These are phyloP conservation scores for Cornus kousa DNA, from an alignment of 148 eudicot species.

Conservation along the genomic window DNA sequence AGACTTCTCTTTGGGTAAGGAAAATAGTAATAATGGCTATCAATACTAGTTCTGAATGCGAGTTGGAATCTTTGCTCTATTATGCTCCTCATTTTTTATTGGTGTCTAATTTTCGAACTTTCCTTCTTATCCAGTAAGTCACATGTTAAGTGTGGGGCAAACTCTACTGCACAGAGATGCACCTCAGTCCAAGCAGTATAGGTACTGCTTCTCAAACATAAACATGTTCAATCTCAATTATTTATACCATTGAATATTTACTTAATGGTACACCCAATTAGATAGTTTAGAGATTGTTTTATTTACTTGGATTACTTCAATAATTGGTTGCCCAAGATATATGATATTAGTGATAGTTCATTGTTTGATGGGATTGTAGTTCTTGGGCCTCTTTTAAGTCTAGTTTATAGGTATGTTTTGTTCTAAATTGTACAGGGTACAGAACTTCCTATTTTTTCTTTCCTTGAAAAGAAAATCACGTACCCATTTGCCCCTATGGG, in stretches of 20 bases:
- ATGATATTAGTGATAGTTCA: not conserved
- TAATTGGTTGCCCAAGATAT: not conserved
- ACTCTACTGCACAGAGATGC: constrained; percentile 62
- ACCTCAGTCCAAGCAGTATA: constrained; percentile 50
- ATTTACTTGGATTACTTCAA: not conserved
- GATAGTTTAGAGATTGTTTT: not conserved
- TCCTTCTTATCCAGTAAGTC: constrained; percentile 53
- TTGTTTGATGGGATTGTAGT: not conserved
- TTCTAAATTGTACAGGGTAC: not conserved
- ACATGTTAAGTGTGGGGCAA: constrained; percentile 85
- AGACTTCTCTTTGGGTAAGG: constrained; percentile 70
- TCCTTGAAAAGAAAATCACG: too few relatives aligned
- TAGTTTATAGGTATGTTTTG: not conserved
- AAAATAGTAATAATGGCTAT: constrained; percentile 4
- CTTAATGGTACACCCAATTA: not conserved
- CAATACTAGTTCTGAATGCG: not conserved
- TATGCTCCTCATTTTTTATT: not conserved
- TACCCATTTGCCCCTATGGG: too few relatives aligned
- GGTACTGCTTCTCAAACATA: constrained; percentile 41
- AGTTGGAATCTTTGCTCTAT: not conserved
- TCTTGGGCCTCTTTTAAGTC: not conserved
- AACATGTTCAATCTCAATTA: not conserved
- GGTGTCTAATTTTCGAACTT: constrained; percentile 5
- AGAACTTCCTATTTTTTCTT: too few relatives aligned
- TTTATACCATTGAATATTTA: not conserved